Evolutionary conservation across 2,329 filamentous ascomycete species (phyloP), one percentile per base, ranked within the genome.

Genomic region (Tolypocladium ovalisporum): DNA sequence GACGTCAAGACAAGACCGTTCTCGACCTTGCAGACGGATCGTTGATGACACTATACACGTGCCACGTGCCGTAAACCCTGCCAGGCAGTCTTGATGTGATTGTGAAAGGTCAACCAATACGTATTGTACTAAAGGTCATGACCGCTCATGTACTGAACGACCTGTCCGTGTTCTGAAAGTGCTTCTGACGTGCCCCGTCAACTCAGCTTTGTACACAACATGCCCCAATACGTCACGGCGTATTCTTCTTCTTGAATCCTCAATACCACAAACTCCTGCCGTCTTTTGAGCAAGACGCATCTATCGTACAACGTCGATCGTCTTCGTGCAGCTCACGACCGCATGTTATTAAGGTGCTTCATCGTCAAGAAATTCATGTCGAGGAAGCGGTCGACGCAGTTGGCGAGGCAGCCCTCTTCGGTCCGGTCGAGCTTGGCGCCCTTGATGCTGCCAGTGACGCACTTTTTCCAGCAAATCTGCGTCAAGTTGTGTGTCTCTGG

Each of bases 381-480:
- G 76, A 97, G 81, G 75, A 95, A 97, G 57, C 94, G 82, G 67
- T 96, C 89, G 57, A 97, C 91, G 69, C 94, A 99, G 78, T 96
- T 97, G 71, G 86, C 79, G 71, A 96, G 82, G 73, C 94, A 99
- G 10, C 79, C 75, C 76, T 94, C 87, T 76, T 99, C 94, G 60
- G 74, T 77, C 67, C 80, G 82, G 64, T 95, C 90, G 63, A 99
- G 78, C 66, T 84, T 83, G 34, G 84, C 82, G 60, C 79, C 82
- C 64, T 86, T 85, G 70, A 97, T 87, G 58, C 79, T 80, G 56
- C 84, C 79, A 10, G 88, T 87, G 60, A 97, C 79, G 79, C 94
- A 99, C 77, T 97, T 97, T 70, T 86, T 90, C 86, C 92, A 99
- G 82, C 94, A 99, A 60, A 88, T 83, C 66, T 94, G 88, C 49